phyloP scores from a whole-genome alignment of 1,284 basidiomycete genomes.

The Bondarzewia mesenterica region DNA sequence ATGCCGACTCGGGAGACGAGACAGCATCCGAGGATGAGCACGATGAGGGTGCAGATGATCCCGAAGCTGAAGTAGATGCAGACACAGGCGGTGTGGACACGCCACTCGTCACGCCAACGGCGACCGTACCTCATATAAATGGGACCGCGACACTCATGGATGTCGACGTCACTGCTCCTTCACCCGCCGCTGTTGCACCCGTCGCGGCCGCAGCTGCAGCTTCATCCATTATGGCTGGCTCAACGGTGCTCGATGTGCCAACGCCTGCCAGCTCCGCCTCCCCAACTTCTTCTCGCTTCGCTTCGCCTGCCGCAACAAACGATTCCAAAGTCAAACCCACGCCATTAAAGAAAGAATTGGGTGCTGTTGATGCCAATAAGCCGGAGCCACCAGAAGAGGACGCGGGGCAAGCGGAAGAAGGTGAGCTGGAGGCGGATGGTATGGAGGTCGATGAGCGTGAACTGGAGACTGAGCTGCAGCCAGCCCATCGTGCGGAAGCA shows the following conservation, averaged over 20 bases:
- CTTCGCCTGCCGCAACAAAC: constrained; percentile 25
- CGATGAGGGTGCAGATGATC: constrained; percentile 14
- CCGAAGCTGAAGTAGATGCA: constrained; percentile 8
- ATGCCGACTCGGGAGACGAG: constrained; percentile 23
- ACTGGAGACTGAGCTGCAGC: constrained; percentile 53
- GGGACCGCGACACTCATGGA: constrained; percentile 20
- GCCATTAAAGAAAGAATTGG: constrained; percentile 16
- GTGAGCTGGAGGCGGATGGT: constrained; percentile 27
- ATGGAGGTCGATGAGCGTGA: constrained; percentile 25
- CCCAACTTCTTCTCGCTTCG: constrained; percentile 30
- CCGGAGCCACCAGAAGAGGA: constrained; percentile 20
- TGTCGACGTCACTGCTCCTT: constrained; percentile 30
- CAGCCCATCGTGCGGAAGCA: constrained; percentile 71
- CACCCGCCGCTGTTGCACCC: constrained; percentile 30
- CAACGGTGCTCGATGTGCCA: constrained; percentile 31
- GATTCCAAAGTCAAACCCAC: constrained; percentile 11
- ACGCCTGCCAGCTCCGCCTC: constrained; percentile 25
- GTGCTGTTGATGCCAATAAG: constrained; percentile 20
- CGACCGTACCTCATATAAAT: constrained; percentile 2
- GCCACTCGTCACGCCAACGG: background rate
- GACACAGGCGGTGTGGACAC: constrained; percentile 1
- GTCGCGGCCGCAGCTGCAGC: constrained; percentile 33
- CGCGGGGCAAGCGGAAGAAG: constrained; percentile 29
- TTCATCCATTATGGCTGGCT: constrained; percentile 46
- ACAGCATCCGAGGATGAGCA: constrained; percentile 22